A percentile compares a stretch with the other conserved stretches of the same genome.
phyloP scores from a whole-genome alignment of 495 filamentous ascomycete genomes.

The Chlorociboria aeruginascens region DNA sequence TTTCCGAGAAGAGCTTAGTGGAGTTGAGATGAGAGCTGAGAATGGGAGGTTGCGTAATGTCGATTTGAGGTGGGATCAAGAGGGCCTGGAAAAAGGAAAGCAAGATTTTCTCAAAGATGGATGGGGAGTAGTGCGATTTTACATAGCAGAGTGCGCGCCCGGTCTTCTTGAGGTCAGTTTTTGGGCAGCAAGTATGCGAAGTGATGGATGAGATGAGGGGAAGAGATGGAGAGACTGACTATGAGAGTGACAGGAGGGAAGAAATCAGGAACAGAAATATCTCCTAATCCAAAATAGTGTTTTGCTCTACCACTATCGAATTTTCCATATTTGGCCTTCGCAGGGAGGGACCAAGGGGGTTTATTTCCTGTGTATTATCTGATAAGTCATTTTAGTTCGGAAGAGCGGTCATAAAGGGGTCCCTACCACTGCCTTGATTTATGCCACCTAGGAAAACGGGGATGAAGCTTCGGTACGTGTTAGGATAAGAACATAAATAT shows the following conservation, averaged over 20 bases:
- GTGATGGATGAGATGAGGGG: neutral
- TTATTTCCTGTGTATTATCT: constrained; percentile 52
- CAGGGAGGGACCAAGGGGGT: constrained; percentile 58
- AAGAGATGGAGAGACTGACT: constrained; percentile 14
- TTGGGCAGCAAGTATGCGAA: neutral
- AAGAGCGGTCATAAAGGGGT: constrained; percentile 49
- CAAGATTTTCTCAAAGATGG: constrained; percentile 33
- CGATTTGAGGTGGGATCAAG: constrained; percentile 32
- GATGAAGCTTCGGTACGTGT: constrained; percentile 39
- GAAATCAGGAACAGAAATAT: constrained; percentile 25
- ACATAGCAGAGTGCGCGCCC: constrained; percentile 54
- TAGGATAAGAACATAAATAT: neutral
- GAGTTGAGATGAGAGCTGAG: constrained; percentile 17
- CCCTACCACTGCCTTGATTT: constrained; percentile 48
- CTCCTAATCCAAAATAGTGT: constrained; percentile 37
- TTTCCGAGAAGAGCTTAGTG: constrained; percentile 23
- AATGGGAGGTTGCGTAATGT: constrained; percentile 36
- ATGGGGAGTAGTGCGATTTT: constrained; percentile 34
- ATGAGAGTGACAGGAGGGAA: constrained; percentile 19
- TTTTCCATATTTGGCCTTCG: constrained; percentile 45
- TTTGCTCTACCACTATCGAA: constrained; percentile 45
- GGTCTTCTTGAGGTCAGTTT: constrained; percentile 27
- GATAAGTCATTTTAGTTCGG: constrained; percentile 49
- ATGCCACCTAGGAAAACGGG: constrained; percentile 67
- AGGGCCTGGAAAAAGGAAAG: constrained; percentile 32